Percentiles rank a stretch among this genome's conserved stretches.
Conservation (phyloP, 164 flowering plant species). For the Chimonanthus salicifolius region DNA sequence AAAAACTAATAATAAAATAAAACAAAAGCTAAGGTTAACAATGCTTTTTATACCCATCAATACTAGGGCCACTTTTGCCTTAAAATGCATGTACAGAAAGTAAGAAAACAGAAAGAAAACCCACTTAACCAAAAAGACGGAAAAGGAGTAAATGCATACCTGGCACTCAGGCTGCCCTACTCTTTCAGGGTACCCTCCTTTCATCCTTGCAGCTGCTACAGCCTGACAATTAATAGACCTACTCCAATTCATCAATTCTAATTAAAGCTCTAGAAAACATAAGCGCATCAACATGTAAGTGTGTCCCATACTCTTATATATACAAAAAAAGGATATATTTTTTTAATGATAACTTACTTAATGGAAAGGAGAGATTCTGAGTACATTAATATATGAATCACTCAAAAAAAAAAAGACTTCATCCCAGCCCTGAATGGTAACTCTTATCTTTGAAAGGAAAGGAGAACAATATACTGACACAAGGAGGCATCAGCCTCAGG, state of each 20-base stretch:
- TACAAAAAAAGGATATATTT: no score
- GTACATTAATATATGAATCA: no score
- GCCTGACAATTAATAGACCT: slow-evolving; percentile 45
- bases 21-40: not conserved
- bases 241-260: slow-evolving; percentile 11
- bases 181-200: slow-evolving; percentile 93
- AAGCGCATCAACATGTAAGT: slow-evolving; percentile 1
- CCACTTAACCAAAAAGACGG: not conserved
- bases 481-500: no score
- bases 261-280: not conserved
- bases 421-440: no score
- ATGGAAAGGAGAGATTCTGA: no score
- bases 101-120: not conserved
- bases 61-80: not conserved
- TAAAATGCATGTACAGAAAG: not conserved
- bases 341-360: no score
- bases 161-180: slow-evolving; percentile 95
- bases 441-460: no score
- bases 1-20: not conserved
- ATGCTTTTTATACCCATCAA: not conserved
- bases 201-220: slow-evolving; percentile 81
- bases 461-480: no score
- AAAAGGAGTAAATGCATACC: slow-evolving; percentile 31
- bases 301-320: no score
- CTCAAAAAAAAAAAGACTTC: no score